phyloP scores from a whole-genome alignment of 192 early-diverging fungal genomes.

The Umbelopsis sp. region DNA sequence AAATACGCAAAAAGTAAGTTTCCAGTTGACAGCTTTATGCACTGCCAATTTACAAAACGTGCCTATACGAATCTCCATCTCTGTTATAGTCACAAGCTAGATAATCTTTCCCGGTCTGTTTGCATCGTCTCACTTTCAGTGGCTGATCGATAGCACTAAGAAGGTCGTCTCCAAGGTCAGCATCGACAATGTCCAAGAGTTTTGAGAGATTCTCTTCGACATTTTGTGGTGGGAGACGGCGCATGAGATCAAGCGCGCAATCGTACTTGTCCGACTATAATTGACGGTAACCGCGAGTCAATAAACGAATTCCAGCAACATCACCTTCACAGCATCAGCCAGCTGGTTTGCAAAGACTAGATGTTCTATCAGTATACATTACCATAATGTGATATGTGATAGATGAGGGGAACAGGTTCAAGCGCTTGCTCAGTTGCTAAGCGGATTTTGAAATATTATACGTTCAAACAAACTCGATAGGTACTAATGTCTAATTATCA shows the following conservation, averaged over 20 bases:
- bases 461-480: no score
- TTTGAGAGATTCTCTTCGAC: conserved; percentile 85
- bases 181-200: conserved; percentile 75
- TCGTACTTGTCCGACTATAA: conserved; percentile 55
- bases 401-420: neutral
- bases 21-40: neutral
- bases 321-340: no score
- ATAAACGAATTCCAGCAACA: no score
- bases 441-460: conserved; percentile 14
- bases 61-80: conserved; percentile 93
- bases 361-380: neutral
- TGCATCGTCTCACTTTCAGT: conserved; percentile 74
- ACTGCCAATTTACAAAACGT: conserved; percentile 8
- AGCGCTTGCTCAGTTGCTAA: neutral
- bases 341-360: no score
- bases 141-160: conserved; percentile 93
- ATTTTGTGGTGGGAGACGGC: conserved; percentile 92
- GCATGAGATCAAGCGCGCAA: conserved; percentile 96
- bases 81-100: conserved; percentile 95
- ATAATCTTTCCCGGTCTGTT: conserved; percentile 76
- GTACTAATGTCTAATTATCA: no score
- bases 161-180: conserved; percentile 89
- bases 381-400: conserved; percentile 19
- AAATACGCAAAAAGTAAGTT: conserved; percentile 13
- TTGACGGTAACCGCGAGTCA: no score